Evolutionary conservation across 345 rosid species (phyloP).

Genomic region (Conringia planisiliqua): DNA sequence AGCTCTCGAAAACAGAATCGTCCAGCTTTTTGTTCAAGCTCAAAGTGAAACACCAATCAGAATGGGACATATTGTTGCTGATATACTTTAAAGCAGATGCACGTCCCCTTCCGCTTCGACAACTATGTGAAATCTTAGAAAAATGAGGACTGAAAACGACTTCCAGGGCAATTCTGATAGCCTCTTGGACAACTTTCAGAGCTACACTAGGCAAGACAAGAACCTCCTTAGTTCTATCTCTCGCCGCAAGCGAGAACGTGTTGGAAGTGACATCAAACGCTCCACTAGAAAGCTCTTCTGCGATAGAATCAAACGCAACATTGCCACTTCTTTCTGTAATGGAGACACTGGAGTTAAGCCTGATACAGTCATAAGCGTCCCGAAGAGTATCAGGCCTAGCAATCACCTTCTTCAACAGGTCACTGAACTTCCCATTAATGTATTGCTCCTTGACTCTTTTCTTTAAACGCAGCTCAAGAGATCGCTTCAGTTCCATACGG

Average conservation of each 20-base stretch:
- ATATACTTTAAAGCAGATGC: constrained; percentile 68
- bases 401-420: constrained; percentile 54
- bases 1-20: constrained; percentile 43
- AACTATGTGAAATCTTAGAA: constrained; percentile 86
- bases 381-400: constrained; percentile 65
- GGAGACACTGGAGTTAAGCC: constrained; percentile 64
- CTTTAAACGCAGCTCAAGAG: constrained; percentile 66
- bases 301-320: constrained; percentile 47
- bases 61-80: constrained; percentile 49
- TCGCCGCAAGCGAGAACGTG: constrained; percentile 50
- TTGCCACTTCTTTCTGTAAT: constrained; percentile 15
- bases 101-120: constrained; percentile 81
- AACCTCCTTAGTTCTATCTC: constrained; percentile 59
- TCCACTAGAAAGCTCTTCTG: constrained; percentile 60
- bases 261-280: constrained; percentile 54
- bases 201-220: constrained; percentile 72
- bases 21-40: constrained; percentile 52
- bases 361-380: constrained; percentile 62
- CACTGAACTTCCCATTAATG: constrained; percentile 55
- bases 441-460: constrained; percentile 77
- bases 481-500: constrained; percentile 68
- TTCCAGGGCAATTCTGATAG: constrained; percentile 73
- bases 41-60: constrained; percentile 87
- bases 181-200: constrained; percentile 72
- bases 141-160: constrained; percentile 73